These are phyloP conservation scores for Ceratocystis eucalypticola DNA, from an alignment of 2,329 filamentous ascomycete genomes.

Conservation along the genomic window DNA sequence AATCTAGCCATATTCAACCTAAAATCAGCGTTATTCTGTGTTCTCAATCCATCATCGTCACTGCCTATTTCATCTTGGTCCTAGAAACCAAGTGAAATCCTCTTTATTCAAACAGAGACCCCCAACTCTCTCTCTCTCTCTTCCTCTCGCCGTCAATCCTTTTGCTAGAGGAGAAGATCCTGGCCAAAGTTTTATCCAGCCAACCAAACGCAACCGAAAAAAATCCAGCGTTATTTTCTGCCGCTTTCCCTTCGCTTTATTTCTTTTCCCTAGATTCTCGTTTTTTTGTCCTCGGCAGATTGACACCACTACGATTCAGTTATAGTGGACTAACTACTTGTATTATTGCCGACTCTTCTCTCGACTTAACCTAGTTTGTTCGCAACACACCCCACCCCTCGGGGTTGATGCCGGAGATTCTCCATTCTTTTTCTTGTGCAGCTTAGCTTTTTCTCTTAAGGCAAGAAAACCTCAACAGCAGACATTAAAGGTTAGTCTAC, in stretches of 20 bases:
- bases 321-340: conserved; percentile 6
- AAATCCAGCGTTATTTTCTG: not conserved
- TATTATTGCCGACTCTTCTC: conserved; percentile 6
- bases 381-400: conserved; percentile 1
- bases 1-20: not conserved
- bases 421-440: conserved; percentile 7
- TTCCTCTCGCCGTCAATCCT: not conserved
- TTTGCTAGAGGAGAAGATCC: not conserved
- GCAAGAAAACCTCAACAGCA: not conserved
- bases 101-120: not conserved
- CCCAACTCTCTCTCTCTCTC: not conserved
- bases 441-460: conserved; percentile 1
- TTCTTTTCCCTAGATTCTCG: not conserved
- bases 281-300: conserved; percentile 1
- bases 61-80: not conserved
- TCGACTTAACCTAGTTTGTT: conserved; percentile 2
- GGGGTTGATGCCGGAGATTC: conserved; percentile 3
- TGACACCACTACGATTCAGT: conserved; percentile 1
- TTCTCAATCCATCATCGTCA: not conserved
- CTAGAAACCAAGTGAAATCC: not conserved
- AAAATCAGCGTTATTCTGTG: not conserved
- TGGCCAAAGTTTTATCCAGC: not conserved
- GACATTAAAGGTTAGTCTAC: not conserved
- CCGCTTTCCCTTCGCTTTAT: not conserved
- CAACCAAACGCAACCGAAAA: not conserved